A percentile compares a stretch with the other conserved stretches of the same genome.
These are phyloP conservation scores for Dendrobium catenatum DNA, from an alignment of 106 monocot species.

Conservation along the genomic window DNA sequence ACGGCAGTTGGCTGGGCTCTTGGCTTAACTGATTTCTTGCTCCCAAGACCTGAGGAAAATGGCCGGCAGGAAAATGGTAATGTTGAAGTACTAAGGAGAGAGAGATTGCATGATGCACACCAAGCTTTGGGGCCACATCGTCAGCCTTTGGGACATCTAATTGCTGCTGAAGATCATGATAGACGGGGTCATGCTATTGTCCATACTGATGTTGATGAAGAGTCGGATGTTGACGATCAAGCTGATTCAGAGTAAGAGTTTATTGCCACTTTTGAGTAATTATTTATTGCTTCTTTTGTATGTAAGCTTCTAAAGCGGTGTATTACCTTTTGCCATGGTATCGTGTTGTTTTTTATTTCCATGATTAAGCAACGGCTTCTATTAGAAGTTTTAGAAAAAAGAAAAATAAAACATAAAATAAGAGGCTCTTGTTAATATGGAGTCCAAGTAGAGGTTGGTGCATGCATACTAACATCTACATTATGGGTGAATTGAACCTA, in stretches of 20 bases:
- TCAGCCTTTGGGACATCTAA: slow-evolving; percentile 31
- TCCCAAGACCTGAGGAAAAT: slow-evolving; percentile 75
- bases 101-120: slow-evolving; percentile 39
- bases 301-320: neutral
- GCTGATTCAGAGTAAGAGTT: slow-evolving; percentile 82
- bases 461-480: neutral
- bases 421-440: neutral
- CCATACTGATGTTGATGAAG: slow-evolving; percentile 49
- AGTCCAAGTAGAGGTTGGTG: neutral
- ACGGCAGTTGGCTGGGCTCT: slow-evolving; percentile 91
- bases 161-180: slow-evolving; percentile 41
- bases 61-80: slow-evolving; percentile 56
- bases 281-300: neutral
- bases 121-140: slow-evolving; percentile 41
- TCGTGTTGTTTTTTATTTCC: neutral
- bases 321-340: neutral
- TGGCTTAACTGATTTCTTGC: slow-evolving; percentile 82
- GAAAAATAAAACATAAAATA: neutral
- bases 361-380: neutral
- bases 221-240: slow-evolving; percentile 68
- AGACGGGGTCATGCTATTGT: slow-evolving; percentile 29
- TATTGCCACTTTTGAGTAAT: slow-evolving; percentile 21
- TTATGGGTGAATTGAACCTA: neutral
- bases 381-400: neutral
- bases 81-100: slow-evolving; percentile 38